These are phyloP conservation scores for Diospyros kaki DNA, from an alignment of 148 eudicot species.

Conservation along the genomic window DNA sequence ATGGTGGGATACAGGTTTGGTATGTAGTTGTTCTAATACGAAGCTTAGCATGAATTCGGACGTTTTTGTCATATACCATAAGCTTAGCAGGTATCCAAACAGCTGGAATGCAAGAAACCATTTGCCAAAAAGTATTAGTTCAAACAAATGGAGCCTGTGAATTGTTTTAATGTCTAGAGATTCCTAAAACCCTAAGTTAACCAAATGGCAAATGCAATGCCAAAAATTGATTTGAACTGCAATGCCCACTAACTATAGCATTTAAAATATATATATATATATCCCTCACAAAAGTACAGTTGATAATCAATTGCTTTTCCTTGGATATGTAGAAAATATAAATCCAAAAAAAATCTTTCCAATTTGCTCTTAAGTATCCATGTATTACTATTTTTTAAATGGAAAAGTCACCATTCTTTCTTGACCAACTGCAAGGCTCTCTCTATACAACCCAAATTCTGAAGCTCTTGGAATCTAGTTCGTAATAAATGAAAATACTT, in stretches of 20 bases:
- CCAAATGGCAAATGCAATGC: neutral
- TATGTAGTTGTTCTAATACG: too few species aligned
- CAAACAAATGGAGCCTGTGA: neutral
- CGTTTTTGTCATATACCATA: too few species aligned
- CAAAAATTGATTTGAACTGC: neutral
- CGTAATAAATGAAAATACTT: slow-evolving; percentile 18
- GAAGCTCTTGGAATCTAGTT: neutral
- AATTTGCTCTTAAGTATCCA: neutral
- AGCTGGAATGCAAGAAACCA: neutral
- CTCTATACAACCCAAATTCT: neutral
- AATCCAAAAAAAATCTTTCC: neutral
- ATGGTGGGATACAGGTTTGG: too few species aligned
- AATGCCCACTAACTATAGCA: neutral
- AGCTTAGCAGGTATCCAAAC: neutral
- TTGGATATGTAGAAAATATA: neutral
- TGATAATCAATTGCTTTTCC: neutral
- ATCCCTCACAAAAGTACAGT: too few species aligned
- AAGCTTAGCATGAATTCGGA: too few species aligned
- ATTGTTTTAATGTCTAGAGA: neutral
- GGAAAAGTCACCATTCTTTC: slow-evolving; percentile 4
- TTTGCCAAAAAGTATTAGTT: neutral
- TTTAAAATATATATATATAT: neutral
- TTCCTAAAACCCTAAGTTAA: neutral
- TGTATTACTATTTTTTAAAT: neutral
- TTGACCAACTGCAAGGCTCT: slow-evolving; percentile 1